Conservation (phyloP, 768 basidiomycete genomes). For the Termitomyces sp. region DNA sequence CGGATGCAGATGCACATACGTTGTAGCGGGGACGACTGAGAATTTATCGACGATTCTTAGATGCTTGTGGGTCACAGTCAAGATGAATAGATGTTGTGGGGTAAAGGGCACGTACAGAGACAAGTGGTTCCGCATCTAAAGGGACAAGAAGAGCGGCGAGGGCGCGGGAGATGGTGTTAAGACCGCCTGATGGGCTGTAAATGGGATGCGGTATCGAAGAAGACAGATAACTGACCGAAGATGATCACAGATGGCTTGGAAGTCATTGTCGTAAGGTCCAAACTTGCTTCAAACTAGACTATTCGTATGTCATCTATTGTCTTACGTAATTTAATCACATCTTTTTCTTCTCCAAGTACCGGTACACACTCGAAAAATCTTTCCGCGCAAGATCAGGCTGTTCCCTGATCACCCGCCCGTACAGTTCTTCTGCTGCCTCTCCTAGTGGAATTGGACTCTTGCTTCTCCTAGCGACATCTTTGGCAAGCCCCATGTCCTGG, state of each 20-base stretch:
- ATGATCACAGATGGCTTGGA: constrained; percentile 63
- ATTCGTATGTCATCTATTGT: constrained; percentile 11
- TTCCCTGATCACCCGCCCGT: constrained; percentile 44
- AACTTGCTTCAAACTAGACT: constrained; percentile 6
- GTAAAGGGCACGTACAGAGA: constrained; percentile 48
- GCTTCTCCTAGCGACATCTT: constrained; percentile 46
- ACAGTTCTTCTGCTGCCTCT: constrained; percentile 55
- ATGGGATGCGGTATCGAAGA: not conserved
- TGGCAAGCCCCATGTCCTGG: constrained; percentile 84
- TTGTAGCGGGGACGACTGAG: constrained; percentile 68
- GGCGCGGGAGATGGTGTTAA: constrained; percentile 74
- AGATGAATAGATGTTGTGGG: constrained; percentile 11
- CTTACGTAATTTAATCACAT: constrained; percentile 13
- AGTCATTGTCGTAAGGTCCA: constrained; percentile 19
- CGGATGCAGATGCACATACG: constrained; percentile 40
- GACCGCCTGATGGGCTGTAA: constrained; percentile 48
- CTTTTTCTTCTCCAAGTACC: constrained; percentile 39
- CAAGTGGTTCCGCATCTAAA: constrained; percentile 58
- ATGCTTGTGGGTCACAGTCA: constrained; percentile 33
- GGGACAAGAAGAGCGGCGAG: constrained; percentile 67
- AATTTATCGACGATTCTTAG: constrained; percentile 72
- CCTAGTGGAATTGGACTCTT: constrained; percentile 60
- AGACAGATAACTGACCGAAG: constrained; percentile 48
- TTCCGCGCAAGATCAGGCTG: constrained; percentile 57
- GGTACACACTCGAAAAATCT: constrained; percentile 82